These are phyloP conservation scores for Arachis hypogaea DNA, from an alignment of 306 rosid genomes.

Conservation along the genomic window DNA sequence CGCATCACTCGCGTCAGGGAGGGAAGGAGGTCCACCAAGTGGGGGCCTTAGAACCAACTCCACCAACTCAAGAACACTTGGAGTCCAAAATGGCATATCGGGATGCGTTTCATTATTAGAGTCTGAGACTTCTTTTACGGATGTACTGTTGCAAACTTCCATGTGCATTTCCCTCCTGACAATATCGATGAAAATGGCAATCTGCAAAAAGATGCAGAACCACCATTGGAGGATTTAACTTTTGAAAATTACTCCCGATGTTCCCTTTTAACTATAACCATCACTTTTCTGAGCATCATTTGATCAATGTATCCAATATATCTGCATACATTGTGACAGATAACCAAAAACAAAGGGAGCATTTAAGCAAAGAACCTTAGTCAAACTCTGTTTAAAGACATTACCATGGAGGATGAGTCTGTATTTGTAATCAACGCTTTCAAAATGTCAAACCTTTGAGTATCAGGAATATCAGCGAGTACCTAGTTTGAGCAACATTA, in stretches of 20 bases:
- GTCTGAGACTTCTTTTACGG: constrained; percentile 40
- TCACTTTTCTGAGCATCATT: no score
- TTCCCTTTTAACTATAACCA: no score
- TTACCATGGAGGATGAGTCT: constrained; percentile 86
- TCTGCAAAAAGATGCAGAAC: constrained; percentile 50
- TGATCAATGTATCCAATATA: no score
- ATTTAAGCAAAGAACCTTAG: constrained; percentile 1
- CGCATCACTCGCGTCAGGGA: constrained; percentile 84
- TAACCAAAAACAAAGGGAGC: no score
- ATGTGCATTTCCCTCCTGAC: constrained; percentile 66
- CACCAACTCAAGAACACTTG: constrained; percentile 68
- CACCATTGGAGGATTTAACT: constrained; percentile 37
- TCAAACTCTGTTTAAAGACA: constrained; percentile 34
- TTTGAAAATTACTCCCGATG: not conserved
- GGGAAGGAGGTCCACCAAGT: constrained; percentile 87
- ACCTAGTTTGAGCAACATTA: constrained; percentile 56
- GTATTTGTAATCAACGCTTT: constrained; percentile 69
- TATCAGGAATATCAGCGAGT: constrained; percentile 68
- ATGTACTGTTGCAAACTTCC: constrained; percentile 49
- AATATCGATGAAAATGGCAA: constrained; percentile 79
- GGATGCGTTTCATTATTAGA: constrained; percentile 31
- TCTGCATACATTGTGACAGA: no score
- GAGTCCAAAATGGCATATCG: constrained; percentile 56
- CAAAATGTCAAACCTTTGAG: constrained; percentile 73
- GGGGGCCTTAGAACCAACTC: constrained; percentile 74